phyloP scores from a whole-genome alignment of 768 basidiomycete genomes.

The Tricholoma furcatifolium region DNA sequence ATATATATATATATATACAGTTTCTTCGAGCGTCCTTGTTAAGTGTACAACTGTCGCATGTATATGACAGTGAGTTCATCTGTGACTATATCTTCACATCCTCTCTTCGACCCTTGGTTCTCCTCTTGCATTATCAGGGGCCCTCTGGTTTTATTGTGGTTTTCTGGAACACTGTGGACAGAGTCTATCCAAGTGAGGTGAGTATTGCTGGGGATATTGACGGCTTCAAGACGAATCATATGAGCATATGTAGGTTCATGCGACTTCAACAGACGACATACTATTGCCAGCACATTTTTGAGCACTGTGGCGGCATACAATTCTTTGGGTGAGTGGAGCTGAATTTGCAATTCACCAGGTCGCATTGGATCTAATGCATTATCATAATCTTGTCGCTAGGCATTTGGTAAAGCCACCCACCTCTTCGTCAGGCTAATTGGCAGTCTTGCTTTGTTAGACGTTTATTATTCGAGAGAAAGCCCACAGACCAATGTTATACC shows the following conservation, averaged over 20 bases:
- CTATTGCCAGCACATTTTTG: slow-evolving; percentile 70
- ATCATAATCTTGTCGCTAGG: slow-evolving; percentile 6
- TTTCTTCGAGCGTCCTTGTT: neutral
- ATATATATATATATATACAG: neutral
- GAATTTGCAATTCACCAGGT: slow-evolving; percentile 59
- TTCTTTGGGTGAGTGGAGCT: slow-evolving; percentile 52
- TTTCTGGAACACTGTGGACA: slow-evolving; percentile 50
- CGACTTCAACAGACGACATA: slow-evolving; percentile 30
- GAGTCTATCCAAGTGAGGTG: slow-evolving; percentile 57
- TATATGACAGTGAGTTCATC: slow-evolving; percentile 11
- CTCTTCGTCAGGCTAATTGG: slow-evolving; percentile 56
- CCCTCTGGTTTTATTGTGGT: neutral
- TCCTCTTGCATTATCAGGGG: neutral
- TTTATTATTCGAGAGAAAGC: neutral
- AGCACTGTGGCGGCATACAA: slow-evolving; percentile 53
- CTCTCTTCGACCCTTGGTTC: neutral
- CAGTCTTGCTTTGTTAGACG: slow-evolving; percentile 4
- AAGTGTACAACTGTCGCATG: neutral
- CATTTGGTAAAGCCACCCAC: slow-evolving; percentile 22
- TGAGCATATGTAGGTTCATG: slow-evolving; percentile 4
- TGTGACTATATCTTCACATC: neutral
- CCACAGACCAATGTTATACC: slow-evolving; percentile 45
- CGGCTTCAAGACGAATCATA: slow-evolving; percentile 39
- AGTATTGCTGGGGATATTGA: slow-evolving; percentile 68
- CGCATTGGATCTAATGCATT: slow-evolving; percentile 55